Percentiles rank a stretch among this genome's conserved stretches.
phyloP scores from a whole-genome alignment of 495 filamentous ascomycete species.

The Aspergillus panamensis region DNA sequence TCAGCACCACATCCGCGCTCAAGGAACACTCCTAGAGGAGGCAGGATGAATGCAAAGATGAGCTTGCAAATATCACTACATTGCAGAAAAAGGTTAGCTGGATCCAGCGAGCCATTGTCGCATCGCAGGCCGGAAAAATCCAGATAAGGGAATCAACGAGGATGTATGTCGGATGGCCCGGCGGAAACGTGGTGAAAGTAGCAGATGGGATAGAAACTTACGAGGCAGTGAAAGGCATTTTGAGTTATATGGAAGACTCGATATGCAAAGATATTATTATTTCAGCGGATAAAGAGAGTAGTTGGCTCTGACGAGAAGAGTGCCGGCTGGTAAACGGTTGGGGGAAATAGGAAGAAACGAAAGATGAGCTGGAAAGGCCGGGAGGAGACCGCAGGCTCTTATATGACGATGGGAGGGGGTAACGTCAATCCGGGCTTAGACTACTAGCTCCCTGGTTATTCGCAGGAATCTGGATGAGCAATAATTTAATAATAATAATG shows the following conservation, averaged over 20 bases:
- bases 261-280: background rate
- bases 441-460: background rate
- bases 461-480: background rate
- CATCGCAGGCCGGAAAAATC: background rate
- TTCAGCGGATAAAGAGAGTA: background rate
- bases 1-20: conserved; percentile 81
- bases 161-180: background rate
- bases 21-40: conserved; percentile 88
- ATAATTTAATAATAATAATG: background rate
- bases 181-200: background rate
- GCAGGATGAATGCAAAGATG: conserved; percentile 81
- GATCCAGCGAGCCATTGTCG: background rate
- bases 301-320: background rate
- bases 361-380: background rate
- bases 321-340: background rate
- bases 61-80: conserved; percentile 87
- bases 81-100: background rate
- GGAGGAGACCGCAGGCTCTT: background rate
- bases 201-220: conserved; percentile 34
- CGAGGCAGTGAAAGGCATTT: conserved; percentile 64
- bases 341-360: background rate
- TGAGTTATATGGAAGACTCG: conserved; percentile 22
- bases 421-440: background rate
- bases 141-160: background rate
- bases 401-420: background rate